Evolutionary conservation across 2,329 filamentous ascomycete genomes (phyloP).

Genomic region (Colletotrichum tamarilloi): DNA sequence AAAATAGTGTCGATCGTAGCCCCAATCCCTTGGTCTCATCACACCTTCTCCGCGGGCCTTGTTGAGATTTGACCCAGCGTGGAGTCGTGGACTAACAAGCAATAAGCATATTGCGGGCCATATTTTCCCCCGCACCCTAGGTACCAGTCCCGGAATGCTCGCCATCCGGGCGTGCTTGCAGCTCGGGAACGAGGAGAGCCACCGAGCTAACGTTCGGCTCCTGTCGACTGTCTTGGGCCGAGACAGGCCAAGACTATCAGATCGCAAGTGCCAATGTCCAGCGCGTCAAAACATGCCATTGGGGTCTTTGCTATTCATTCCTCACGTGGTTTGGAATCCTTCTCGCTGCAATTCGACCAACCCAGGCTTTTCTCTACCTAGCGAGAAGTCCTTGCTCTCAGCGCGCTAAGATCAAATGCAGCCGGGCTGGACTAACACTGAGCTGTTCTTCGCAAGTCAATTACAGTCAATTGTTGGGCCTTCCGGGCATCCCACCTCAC

Average conservation of each 20-base stretch:
- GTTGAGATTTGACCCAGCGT: neutral
- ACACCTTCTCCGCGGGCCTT: neutral
- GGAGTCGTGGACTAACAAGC: neutral
- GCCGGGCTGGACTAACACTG: neutral
- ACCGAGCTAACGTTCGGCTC: conserved; percentile 8
- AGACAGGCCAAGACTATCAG: neutral
- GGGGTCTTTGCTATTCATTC: neutral
- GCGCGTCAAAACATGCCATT: neutral
- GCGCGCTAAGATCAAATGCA: neutral
- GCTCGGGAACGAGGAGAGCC: conserved; percentile 8
- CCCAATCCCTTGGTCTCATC: neutral
- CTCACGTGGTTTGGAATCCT: neutral
- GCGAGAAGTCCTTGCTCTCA: neutral
- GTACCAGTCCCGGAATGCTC: conserved; percentile 5
- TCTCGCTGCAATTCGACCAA: neutral
- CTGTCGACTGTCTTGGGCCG: neutral
- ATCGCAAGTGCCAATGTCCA: neutral
- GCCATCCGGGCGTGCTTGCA: neutral
- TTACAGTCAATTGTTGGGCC: neutral
- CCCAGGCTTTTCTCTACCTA: neutral
- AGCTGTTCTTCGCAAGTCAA: neutral
- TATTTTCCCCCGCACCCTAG: neutral
- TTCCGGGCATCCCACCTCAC: neutral
- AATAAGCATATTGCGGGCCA: neutral
- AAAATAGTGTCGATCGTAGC: neutral